Evolutionary conservation across 352 stramenopile genomes (phyloP), one percentile per base, ranked within the genome.

Genomic region (Peronospora destructor): DNA sequence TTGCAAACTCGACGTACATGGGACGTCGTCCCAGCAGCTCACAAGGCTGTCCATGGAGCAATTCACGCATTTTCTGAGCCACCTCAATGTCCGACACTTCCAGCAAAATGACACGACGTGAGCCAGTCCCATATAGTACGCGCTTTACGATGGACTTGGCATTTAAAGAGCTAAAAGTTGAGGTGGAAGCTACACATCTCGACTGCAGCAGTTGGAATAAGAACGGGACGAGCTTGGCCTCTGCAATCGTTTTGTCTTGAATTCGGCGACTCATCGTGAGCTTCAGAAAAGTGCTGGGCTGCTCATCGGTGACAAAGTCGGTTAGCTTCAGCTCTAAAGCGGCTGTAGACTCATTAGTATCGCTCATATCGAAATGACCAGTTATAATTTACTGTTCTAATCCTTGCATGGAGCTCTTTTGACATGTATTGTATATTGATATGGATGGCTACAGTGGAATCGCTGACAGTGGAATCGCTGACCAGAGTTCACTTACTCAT

Each of bases 181-280:
- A 12, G 14, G 35, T 14, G 21, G 12, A 41, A 29, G n/a, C n/a
- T n/a, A n/a, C n/a, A n/a, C n/a, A n/a, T n/a, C n/a, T 67, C n/a
- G n/a, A n/a, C n/a, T n/a, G n/a, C n/a, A n/a, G n/a, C n/a, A n/a
- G n/a, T n/a, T n/a, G n/a, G n/a, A n/a, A n/a, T n/a, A n/a, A n/a
- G n/a, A n/a, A n/a, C n/a, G n/a, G n/a, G n/a, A n/a, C n/a, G n/a
- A n/a, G n/a, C n/a, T n/a, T 69, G 4, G 61, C 23, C 53, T 82
- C 61, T 11, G 59, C 50, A 16, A 88, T 71, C 19, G 71, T 54
- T 43, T 61, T 61, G 49, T 80, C 66, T 23, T 73, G 66, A 45
- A 88, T 78, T 34, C 75, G 75, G 16, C 77, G 77, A 42, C 75
- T 88, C 74, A 88, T 88, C 13, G 68, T 82, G 55, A 81, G 66